Percentiles rank a stretch among this genome's conserved stretches.
These are phyloP conservation scores for Lactifluus piperatus DNA, from an alignment of 768 basidiomycete genomes.

Conservation along the genomic window DNA sequence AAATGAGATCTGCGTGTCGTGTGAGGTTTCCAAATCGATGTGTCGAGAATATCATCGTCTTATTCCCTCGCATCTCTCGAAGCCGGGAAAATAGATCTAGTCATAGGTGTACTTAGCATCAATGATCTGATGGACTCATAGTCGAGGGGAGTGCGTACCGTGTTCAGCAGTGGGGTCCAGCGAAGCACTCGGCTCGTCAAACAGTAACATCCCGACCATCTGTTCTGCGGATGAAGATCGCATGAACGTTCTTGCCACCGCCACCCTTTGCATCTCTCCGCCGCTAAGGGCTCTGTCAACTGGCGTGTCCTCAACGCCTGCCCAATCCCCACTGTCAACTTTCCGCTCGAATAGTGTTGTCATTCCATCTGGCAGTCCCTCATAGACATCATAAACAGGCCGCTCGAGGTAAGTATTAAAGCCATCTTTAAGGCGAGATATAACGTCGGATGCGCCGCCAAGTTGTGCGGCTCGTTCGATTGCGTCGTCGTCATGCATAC, in stretches of 20 bases:
- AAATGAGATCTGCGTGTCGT: conserved; percentile 35
- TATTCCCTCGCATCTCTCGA: conserved; percentile 49
- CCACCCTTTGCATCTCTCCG: too few relatives aligned
- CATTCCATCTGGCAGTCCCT: conserved; percentile 55
- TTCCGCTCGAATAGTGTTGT: conserved; percentile 52
- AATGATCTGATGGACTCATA: conserved; percentile 19
- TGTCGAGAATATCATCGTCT: conserved; percentile 74
- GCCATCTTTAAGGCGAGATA: conserved; percentile 55
- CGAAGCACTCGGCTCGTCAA: too few relatives aligned
- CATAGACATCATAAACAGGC: conserved; percentile 60
- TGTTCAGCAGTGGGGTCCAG: too few relatives aligned
- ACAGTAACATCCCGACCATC: too few relatives aligned
- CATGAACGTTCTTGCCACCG: too few relatives aligned
- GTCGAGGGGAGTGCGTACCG: conserved; percentile 28
- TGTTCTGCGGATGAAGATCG: conserved; percentile 39
- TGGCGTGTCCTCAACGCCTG: background rate
- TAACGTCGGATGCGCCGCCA: conserved; percentile 60
- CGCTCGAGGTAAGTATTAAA: conserved; percentile 67
- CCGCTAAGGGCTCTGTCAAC: conserved; percentile 40
- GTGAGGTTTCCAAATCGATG: conserved; percentile 65
- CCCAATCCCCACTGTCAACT: conserved; percentile 26
- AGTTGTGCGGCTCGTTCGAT: conserved; percentile 57
- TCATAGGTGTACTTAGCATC: background rate
- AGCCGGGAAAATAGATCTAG: conserved; percentile 64
- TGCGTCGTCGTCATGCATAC: conserved; percentile 44